phyloP scores from a whole-genome alignment of 805 yeast genomes.

The Peterozyma xylosa region DNA sequence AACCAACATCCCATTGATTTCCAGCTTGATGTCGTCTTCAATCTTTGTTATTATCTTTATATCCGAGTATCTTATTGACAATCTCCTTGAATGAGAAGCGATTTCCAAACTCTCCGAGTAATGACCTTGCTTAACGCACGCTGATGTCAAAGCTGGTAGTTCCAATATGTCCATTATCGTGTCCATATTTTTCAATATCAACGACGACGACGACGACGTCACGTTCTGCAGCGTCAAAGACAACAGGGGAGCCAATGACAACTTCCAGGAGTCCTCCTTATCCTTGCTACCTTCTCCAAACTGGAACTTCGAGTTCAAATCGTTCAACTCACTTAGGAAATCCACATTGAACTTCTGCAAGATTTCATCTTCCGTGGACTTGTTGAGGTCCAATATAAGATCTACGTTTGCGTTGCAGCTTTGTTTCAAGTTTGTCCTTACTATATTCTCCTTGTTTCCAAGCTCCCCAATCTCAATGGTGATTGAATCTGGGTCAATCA shows the following conservation, averaged over 20 bases:
- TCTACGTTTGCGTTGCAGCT: constrained; percentile 33
- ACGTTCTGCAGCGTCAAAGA: neutral
- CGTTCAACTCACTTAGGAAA: constrained; percentile 21
- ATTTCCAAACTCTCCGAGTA: constrained; percentile 87
- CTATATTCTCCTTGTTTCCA: constrained; percentile 43
- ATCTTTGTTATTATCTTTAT: constrained; percentile 43
- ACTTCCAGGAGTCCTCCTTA: neutral
- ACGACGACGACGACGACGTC: constrained; percentile 17
- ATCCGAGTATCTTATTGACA: constrained; percentile 63
- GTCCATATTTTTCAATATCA: constrained; percentile 55
- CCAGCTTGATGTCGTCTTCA: constrained; percentile 43
- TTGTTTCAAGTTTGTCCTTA: constrained; percentile 38
- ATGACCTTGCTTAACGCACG: constrained; percentile 82
- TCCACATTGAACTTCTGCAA: constrained; percentile 24
- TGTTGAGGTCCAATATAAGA: constrained; percentile 30
- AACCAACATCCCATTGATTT: constrained; percentile 53
- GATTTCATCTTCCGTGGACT: constrained; percentile 23
- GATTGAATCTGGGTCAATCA: constrained; percentile 6
- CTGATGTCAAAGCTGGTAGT: constrained; percentile 71
- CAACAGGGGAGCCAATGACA: neutral
- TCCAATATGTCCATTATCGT: constrained; percentile 72
- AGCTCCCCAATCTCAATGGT: constrained; percentile 59
- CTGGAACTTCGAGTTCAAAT: constrained; percentile 19
- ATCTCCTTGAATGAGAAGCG: constrained; percentile 62
- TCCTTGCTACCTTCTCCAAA: neutral